phyloP scores from a whole-genome alignment of 768 basidiomycete genomes.

The Mycena haematopus region DNA sequence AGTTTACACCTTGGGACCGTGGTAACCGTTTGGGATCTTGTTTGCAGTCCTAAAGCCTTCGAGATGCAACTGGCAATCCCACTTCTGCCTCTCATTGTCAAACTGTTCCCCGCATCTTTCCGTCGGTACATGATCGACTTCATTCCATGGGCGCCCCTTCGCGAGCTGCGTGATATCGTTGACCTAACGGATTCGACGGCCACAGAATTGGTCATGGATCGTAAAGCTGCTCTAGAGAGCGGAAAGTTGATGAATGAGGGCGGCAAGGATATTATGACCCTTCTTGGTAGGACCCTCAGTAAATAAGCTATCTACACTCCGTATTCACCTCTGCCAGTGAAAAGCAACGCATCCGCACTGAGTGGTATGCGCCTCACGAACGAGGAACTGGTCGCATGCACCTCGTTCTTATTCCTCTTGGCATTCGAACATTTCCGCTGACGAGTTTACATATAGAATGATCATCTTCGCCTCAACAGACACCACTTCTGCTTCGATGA shows the following conservation, averaged over 20 bases:
- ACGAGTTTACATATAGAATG: neutral
- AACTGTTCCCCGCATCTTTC: neutral
- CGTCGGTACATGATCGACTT: neutral
- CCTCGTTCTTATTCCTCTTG: neutral
- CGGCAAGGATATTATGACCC: conserved; percentile 10
- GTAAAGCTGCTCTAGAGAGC: neutral
- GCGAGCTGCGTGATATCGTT: neutral
- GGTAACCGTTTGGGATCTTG: too few species aligned
- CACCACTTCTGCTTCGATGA: neutral
- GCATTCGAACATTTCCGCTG: neutral
- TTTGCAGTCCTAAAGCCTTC: neutral
- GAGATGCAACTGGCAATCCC: neutral
- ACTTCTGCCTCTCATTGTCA: neutral
- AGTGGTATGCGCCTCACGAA: neutral
- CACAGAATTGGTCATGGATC: neutral
- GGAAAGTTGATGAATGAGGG: neutral
- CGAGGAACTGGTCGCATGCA: neutral
- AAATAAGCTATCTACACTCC: too few species aligned
- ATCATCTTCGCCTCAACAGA: conserved; percentile 6
- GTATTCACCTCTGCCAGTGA: neutral
- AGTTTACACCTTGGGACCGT: neutral
- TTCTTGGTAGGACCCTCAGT: neutral
- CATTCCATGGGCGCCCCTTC: neutral
- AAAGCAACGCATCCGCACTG: neutral
- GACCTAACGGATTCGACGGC: neutral